Base-by-base conservation (phyloP, 1,284 basidiomycete genomes). In the Fomitopsis betulina region DNA sequence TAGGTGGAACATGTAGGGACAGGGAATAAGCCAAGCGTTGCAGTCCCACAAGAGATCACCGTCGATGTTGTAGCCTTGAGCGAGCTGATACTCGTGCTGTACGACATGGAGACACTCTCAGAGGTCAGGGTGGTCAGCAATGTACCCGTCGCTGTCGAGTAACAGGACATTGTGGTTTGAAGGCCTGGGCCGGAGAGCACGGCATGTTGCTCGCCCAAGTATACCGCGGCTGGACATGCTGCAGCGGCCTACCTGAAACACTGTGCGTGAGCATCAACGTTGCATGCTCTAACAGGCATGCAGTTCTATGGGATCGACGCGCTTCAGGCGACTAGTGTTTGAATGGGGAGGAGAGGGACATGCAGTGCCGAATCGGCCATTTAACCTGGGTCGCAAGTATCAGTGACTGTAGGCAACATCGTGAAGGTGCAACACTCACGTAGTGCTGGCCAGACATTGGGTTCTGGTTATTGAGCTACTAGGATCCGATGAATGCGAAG, bases 81-180 rank as follows among this genome's bases (percentile, higher is more conserved):
- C 25, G 54, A 43, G 30, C 53, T 59, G n/a, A 55, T 33, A 33
- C 47, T 55, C 25, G 40, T 15, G 38, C 37, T 59, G 54, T 33
- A 55, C 19, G 54, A 59, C 30, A 54, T 59, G 9, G 49, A 43
- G n/a, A 55, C 53, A 17, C 40, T 45, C 25, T 32, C 40, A 15
- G 54, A 51, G 39, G 53, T 59, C 55, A 62, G 6, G 13, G 55
- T 57, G 23, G 54, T 38, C 23, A 57, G 52, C 15, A 33, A 35
- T 19, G 58, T 59, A 27, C 43, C 54, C 15, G 53, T 45, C 17
- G 52, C 52, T 38, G 56, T 42, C 10, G 56, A 54, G 33, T 33
- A 49, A 40, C 55, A 60, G 32, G 55, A 49, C 55, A 57, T 60
- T 25, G 45, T 57, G 39, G 55, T 55, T 51, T 51, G 35, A 7